phyloP scores from a whole-genome alignment of 306 rosid genomes.

The Casuarina cunninghamiana region DNA sequence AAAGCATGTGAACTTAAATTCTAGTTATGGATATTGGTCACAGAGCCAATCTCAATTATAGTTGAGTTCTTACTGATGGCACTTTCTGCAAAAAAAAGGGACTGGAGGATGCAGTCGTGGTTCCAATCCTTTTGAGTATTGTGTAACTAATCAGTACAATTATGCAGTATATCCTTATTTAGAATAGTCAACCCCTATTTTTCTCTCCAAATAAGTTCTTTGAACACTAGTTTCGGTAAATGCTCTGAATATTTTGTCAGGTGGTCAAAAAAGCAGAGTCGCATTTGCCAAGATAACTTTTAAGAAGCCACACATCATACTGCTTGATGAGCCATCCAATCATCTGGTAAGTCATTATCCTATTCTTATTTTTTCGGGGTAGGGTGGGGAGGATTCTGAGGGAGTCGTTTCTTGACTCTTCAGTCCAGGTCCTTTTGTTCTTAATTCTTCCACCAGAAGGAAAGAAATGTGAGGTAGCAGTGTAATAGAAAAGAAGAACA shows the following conservation, averaged over 20 bases:
- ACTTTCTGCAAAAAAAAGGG: not conserved
- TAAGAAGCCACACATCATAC: slow-evolving; percentile 94
- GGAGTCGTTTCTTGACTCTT: not conserved
- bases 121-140: not conserved
- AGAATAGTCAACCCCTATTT: not conserved
- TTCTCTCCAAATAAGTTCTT: not conserved
- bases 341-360: slow-evolving; percentile 67
- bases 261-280: slow-evolving; percentile 99
- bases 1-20: slow-evolving; percentile 2
- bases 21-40: not conserved
- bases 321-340: slow-evolving; percentile 99
- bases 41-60: not conserved
- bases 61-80: not conserved
- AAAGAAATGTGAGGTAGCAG: too few species aligned
- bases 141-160: not conserved
- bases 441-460: too few species aligned
- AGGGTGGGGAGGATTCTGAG: not conserved
- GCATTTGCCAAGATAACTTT: slow-evolving; percentile 97
- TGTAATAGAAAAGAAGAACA: too few species aligned
- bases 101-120: not conserved
- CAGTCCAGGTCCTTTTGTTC: too few species aligned
- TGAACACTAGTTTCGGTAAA: slow-evolving; percentile 10
- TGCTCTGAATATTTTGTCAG: slow-evolving; percentile 42
- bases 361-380: slow-evolving; percentile 3
- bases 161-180: not conserved